Evolutionary conservation across 164 flowering plant genomes (phyloP), one percentile per base, ranked within the genome.

Genomic region (Stephania yunnanensis): DNA sequence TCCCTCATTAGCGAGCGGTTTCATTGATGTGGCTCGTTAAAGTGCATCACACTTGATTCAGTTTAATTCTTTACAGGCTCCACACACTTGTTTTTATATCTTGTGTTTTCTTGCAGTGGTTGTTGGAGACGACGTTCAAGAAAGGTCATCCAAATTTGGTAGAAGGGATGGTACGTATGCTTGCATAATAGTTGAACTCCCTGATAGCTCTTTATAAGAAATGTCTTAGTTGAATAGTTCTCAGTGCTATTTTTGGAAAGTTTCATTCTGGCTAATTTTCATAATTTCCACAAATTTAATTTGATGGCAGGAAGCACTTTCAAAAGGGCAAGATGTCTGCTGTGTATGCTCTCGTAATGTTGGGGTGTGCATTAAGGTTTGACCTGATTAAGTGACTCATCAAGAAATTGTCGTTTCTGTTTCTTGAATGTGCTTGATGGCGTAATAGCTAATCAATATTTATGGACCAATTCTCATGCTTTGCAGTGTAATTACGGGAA

Each of bases 361-460:
- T 76, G 99, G 98, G 79, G 90, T 88, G 44, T 91, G 97, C 81
- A 80, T 92, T 46, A 93, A 96, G 95, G 99, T 95, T 80, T 73
- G 82, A 44, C 70, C 65, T 53, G 8, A 22, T 22, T 46, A 10
- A 19, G 30, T 72, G 20, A 12, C 19, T 30, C n/a, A 10, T 73
- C 25, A 50, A 48, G 31, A 6, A 46, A 7, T 17, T 77, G 73
- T 9, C 70, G 4, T 52, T 22, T 66, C 19, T 64, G 44, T 46
- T 29, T 46, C 13, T 78, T 12, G 12, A 70, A 69, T 42, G 45
- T 17, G 5, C 10, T 8, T 11, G 68, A 10, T 71, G 22, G 30
- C 17, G 36, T 71, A 50, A 22, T n/a, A 29, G 44, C 31, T n/a
- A 13, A 25, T 12, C 15, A 15, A 20, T 71, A n/a, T 73, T 0